Evolutionary conservation across 75 land plant species (phyloP).

Genomic region (Picea sitchensis): DNA sequence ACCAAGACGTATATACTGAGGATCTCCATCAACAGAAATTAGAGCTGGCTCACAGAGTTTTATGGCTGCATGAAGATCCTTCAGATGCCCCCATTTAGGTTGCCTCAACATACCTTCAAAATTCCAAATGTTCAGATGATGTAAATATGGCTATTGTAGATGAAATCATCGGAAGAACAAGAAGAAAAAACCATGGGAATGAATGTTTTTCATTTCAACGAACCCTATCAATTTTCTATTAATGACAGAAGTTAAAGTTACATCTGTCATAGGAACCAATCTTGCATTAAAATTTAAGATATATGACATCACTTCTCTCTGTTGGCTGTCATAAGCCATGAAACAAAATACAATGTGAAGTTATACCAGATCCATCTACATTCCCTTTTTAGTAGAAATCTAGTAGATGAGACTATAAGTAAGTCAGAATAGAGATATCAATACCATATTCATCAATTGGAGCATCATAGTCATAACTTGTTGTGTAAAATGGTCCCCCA

Average conservation of each 20-base stretch:
- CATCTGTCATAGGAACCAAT: background rate
- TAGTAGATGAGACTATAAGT: no score
- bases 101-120: constrained; percentile 41
- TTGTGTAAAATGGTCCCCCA: constrained; percentile 89
- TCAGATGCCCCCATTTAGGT: constrained; percentile 71
- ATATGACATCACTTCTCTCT: no score
- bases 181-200: no score
- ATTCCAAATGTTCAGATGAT: background rate
- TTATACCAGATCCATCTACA: no score
- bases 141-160: no score
- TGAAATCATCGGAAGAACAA: no score
- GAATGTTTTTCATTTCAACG: no score
- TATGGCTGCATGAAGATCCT: constrained; percentile 57
- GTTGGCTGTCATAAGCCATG: no score
- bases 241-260: background rate
- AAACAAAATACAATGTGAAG: no score
- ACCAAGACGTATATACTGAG: constrained; percentile 38
- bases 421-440: background rate
- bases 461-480: constrained; percentile 97
- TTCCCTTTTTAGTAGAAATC: no score
- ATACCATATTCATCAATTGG: constrained; percentile 82
- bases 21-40: constrained; percentile 32
- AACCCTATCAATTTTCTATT: no score
- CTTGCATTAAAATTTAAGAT: no score
- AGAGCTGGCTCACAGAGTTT: constrained; percentile 70